These are phyloP conservation scores for Zostera marina DNA, from an alignment of 116 monocot genomes.

Conservation along the genomic window DNA sequence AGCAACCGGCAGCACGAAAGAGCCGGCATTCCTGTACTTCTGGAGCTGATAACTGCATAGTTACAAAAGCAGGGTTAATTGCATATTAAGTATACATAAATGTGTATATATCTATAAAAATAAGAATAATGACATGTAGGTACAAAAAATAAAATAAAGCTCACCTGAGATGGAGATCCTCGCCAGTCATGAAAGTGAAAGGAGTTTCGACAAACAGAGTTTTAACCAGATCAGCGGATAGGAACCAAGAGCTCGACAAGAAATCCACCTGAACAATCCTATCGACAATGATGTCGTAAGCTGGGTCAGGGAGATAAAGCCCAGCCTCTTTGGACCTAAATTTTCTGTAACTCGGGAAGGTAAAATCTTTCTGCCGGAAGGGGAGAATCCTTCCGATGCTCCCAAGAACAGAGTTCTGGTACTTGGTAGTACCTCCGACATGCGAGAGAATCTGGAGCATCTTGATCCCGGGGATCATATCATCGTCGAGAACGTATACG, in stretches of 20 bases:
- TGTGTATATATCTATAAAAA: too few relatives aligned
- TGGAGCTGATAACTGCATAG: slow-evolving; percentile 69
- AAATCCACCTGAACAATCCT: slow-evolving; percentile 77
- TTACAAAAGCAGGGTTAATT: neutral
- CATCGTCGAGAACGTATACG: slow-evolving; percentile 78
- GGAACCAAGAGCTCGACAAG: slow-evolving; percentile 86
- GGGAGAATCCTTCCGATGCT: slow-evolving; percentile 85
- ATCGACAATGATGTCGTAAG: slow-evolving; percentile 62
- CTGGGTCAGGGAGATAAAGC: slow-evolving; percentile 77
- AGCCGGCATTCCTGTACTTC: slow-evolving; percentile 70
- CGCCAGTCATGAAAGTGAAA: slow-evolving; percentile 79
- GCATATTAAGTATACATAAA: too few relatives aligned
- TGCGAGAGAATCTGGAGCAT: slow-evolving; percentile 80
- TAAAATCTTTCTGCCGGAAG: slow-evolving; percentile 88
- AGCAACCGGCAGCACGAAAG: slow-evolving; percentile 66
- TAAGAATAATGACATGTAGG: too few relatives aligned
- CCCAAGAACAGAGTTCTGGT: slow-evolving; percentile 67
- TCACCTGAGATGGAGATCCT: slow-evolving; percentile 82
- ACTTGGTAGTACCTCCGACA: slow-evolving; percentile 73
- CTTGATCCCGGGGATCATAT: slow-evolving; percentile 79
- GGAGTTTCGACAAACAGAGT: slow-evolving; percentile 76
- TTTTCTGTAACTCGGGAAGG: slow-evolving; percentile 83
- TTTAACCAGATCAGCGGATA: slow-evolving; percentile 70
- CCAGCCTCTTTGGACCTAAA: slow-evolving; percentile 80
- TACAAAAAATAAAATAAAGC: neutral